phyloP scores from a whole-genome alignment of 345 rosid species.

The Microthlaspi erraticum region DNA sequence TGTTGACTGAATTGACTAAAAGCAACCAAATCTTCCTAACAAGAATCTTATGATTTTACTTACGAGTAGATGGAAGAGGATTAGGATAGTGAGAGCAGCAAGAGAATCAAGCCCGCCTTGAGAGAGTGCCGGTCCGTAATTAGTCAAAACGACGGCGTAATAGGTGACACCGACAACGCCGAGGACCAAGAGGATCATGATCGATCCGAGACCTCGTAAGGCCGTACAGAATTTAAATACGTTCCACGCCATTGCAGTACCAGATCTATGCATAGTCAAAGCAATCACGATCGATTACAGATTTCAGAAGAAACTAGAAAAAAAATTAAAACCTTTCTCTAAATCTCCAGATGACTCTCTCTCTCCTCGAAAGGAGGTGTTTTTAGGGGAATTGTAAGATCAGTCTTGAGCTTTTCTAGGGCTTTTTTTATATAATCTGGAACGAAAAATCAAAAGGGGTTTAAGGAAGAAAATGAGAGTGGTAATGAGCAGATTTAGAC shows the following conservation, averaged over 20 bases:
- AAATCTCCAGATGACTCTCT: not conserved
- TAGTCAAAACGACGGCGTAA: constrained; percentile 75
- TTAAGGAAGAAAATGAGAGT: constrained; percentile 22
- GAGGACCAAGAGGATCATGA: constrained; percentile 76
- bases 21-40: constrained; percentile 51
- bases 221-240: constrained; percentile 82
- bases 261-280: constrained; percentile 74
- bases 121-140: constrained; percentile 63
- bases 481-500: constrained; percentile 17
- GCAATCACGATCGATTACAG: constrained; percentile 29
- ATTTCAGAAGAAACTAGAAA: not conserved
- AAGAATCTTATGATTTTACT: constrained; percentile 47
- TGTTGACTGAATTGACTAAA: constrained; percentile 4
- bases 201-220: constrained; percentile 71
- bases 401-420: constrained; percentile 22
- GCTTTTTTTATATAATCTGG: not conserved
- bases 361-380: not conserved
- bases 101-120: constrained; percentile 61
- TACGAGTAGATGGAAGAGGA: constrained; percentile 85
- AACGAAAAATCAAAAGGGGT: not conserved
- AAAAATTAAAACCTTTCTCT: too few relatives aligned
- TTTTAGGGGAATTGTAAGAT: not conserved
- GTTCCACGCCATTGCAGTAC: constrained; percentile 82
- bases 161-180: constrained; percentile 82
- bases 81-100: constrained; percentile 55